These are phyloP conservation scores for Populus alba DNA, from an alignment of 345 rosid species.

Conservation along the genomic window DNA sequence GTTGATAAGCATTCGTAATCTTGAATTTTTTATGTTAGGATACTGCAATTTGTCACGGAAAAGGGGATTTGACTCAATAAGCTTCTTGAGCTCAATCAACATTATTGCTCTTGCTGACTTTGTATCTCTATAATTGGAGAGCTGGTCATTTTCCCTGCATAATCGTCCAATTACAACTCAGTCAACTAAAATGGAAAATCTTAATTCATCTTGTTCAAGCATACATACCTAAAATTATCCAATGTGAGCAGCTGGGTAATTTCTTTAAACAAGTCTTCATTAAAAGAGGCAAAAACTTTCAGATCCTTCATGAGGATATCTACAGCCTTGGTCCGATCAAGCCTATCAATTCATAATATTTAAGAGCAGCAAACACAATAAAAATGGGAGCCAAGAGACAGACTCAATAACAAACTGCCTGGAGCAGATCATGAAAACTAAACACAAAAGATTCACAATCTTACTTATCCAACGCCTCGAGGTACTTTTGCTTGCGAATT, in stretches of 20 bases:
- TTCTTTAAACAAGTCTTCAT: slow-evolving; percentile 40
- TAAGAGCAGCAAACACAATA: neutral
- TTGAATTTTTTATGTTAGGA: slow-evolving; percentile 27
- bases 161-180: neutral
- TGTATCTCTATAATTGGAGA: slow-evolving; percentile 22
- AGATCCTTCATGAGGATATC: slow-evolving; percentile 40
- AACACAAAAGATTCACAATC: neutral
- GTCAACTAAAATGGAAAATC: neutral
- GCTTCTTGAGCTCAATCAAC: slow-evolving; percentile 21
- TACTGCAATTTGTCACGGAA: slow-evolving; percentile 23
- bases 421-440: neutral
- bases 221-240: slow-evolving; percentile 37
- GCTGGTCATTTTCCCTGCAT: slow-evolving; percentile 26
- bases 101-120: slow-evolving; percentile 24
- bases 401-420: neutral
- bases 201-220: neutral
- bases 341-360: slow-evolving; percentile 22
- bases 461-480: slow-evolving; percentile 49
- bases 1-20: slow-evolving; percentile 35
- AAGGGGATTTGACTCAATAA: slow-evolving; percentile 22
- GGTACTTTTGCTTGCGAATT: slow-evolving; percentile 42
- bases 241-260: slow-evolving; percentile 39
- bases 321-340: slow-evolving; percentile 33
- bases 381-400: neutral
- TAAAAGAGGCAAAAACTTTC: slow-evolving; percentile 35